Base-by-base conservation (phyloP, 805 yeast species). In the Candida endomychidarum region DNA sequence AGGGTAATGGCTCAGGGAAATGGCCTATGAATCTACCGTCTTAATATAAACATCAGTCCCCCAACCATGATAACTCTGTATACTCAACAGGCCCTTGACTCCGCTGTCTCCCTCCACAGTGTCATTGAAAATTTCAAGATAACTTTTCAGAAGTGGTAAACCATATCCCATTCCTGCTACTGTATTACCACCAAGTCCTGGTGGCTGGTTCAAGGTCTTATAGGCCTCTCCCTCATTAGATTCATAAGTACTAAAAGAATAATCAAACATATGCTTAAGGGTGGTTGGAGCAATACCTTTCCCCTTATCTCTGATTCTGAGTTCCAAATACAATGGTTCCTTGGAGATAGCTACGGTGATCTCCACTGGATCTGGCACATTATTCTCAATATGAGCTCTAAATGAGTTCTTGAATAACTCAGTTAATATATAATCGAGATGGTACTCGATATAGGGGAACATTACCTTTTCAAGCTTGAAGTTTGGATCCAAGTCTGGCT, bases 81-180 rank as follows among this genome's bases (percentile, higher is more conserved):
- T 55, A 3, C 66, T 59, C 48, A 69, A 57, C 69, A 59, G 67
- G 3, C 75, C 75, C 48, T 61, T 65, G 20, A 38, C 38, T 3
- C 30, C 26, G 17, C 22, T 26, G 3, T 29, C 34, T 15, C 20
- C 30, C 10, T 30, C 15, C 23, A 44, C 25, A 3, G 66, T 60
- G 37, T 63, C 69, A 45, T 67, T 67, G 48, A 69, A 69, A 2
- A 67, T 60, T 50, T 69, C 73, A 14, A 67, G 56, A 49, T 69
- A 69, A 46, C 60, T 62, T 46, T 64, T 68, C 67, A 90, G 85
- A 46, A 91, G 66, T 5, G 98, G 98, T 40, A 91, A 62, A 0
- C 99, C 99, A 57, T 88, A 91, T 0, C 98, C 98, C 86, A 93
- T 85, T 0, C 99, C 99, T 0, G 97, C 96, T 24, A 91, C 79